A percentile compares a stretch with the other conserved stretches of the same genome.
These are phyloP conservation scores for Aphanomyces astaci DNA, from an alignment of 352 stramenopile species.

Conservation along the genomic window DNA sequence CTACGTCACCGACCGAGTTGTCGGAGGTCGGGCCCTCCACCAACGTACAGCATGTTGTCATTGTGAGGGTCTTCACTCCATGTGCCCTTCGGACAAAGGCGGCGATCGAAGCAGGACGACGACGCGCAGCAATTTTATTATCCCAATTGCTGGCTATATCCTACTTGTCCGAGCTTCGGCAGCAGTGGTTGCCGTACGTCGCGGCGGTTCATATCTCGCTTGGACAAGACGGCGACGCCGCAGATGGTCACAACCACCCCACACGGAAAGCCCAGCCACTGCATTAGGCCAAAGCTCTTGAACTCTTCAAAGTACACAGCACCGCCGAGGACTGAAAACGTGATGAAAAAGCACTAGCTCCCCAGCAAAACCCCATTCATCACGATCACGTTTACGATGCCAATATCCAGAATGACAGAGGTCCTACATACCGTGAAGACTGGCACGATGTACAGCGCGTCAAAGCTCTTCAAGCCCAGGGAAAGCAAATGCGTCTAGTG, in stretches of 20 bases:
- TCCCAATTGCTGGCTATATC: too few relatives aligned
- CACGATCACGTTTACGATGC: too few relatives aligned
- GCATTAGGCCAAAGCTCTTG: conserved; percentile 16
- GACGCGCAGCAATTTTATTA: too few relatives aligned
- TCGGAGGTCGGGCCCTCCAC: too few relatives aligned
- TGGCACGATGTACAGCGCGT: conserved; percentile 80
- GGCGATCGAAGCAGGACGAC: too few relatives aligned
- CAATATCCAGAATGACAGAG: too few relatives aligned
- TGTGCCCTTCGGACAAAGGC: too few relatives aligned
- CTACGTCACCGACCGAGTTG: too few relatives aligned
- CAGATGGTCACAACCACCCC: conserved; percentile 21
- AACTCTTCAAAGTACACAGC: conserved; percentile 87
- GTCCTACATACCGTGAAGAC: conserved; percentile 44
- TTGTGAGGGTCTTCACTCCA: too few relatives aligned
- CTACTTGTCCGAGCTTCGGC: neutral
- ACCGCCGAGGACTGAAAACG: conserved; percentile 77
- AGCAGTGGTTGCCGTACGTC: conserved; percentile 9
- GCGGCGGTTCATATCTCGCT: conserved; percentile 19
- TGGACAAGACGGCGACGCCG: conserved; percentile 22
- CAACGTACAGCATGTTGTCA: too few relatives aligned
- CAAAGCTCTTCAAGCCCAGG: conserved; percentile 69
- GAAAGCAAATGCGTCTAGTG: conserved; percentile 78
- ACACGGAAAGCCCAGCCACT: conserved; percentile 25
- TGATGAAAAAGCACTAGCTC: conserved; percentile 87
- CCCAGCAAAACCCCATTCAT: too few relatives aligned